These are phyloP conservation scores for Talaromyces rugulosus DNA, from an alignment of 2,329 filamentous ascomycete genomes.

Conservation along the genomic window DNA sequence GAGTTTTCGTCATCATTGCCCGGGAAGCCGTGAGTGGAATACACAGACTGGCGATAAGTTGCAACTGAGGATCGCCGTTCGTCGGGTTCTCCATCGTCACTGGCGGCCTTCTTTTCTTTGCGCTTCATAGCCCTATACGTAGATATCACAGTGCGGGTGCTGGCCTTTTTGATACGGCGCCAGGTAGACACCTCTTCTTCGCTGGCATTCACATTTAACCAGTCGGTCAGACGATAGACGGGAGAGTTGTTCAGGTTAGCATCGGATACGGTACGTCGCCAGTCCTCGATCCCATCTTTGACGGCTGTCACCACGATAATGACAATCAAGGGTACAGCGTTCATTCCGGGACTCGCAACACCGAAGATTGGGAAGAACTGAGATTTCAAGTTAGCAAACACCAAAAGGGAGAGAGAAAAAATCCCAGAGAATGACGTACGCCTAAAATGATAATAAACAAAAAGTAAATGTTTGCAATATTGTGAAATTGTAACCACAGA, in stretches of 20 bases:
- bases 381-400: constrained; percentile 19
- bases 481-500: constrained; percentile 96
- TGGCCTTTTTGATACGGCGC: constrained; percentile 88
- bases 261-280: constrained; percentile 83
- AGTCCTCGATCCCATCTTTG: constrained; percentile 96
- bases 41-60: constrained; percentile 53
- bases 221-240: constrained; percentile 82
- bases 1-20: constrained; percentile 48
- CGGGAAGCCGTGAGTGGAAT: constrained; percentile 45
- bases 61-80: constrained; percentile 59
- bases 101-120: constrained; percentile 42
- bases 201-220: constrained; percentile 88
- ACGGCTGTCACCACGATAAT: constrained; percentile 84
- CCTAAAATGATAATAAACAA: constrained; percentile 90
- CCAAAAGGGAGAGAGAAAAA: background rate
- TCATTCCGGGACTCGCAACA: constrained; percentile 81
- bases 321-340: constrained; percentile 86
- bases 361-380: constrained; percentile 97
- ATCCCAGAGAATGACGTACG: constrained; percentile 59
- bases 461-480: constrained; percentile 98
- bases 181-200: constrained; percentile 81
- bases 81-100: constrained; percentile 8
- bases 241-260: constrained; percentile 94
- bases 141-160: constrained; percentile 58
- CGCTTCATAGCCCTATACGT: constrained; percentile 50